Base-by-base conservation (phyloP, 306 rosid genomes). In the Calophaca sinica region DNA sequence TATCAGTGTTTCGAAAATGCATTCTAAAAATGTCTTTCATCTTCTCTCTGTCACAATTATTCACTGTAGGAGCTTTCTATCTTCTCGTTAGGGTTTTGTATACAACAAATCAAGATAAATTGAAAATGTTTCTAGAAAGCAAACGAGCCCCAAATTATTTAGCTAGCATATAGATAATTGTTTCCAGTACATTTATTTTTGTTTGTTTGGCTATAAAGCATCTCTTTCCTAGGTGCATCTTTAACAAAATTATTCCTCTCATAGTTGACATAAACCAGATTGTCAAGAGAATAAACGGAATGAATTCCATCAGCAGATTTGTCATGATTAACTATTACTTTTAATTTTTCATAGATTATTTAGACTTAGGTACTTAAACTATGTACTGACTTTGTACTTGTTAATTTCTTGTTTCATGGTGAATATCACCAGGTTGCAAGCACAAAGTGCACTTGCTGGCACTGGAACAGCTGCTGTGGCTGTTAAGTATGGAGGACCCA, bases 401-500 rank as follows among this genome's bases (percentile, higher is more conserved):
- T 35, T 39, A 33, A 33, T 11, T 5, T 62, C 55, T 69, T 52
- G 41, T 52, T 81, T 61, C 53, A 35, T 69, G 74, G 31, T 68
- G 70, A 80, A 77, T 33, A 52, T 62, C 72, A 28, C 59, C 77
- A 94, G 99, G 86, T 81, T 94, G 87, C 99, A 94, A 84, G 97
- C 99, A 39, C 99, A 94, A 72, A 92, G 97, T 61, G 96, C 91
- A 11, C 77, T 94, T 79, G 96, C 86, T 9, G 89, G 58, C 55
- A 57, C 92, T 1, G 88, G 81, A 67, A 32, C 89, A 12, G 89
- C 82, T 57, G 79, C 86, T 26, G 85, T 84, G 45, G 89, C 90
- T 2, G 87, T 89, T 62, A 90, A 88, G 72, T 94, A 92, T 62
- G 96, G 97, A 59, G 99, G 99, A 48, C 99, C 99, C 13, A 75